These are phyloP conservation scores for Stentor coeruleus DNA, from an alignment of 73 alveolate genomes.

Conservation along the genomic window DNA sequence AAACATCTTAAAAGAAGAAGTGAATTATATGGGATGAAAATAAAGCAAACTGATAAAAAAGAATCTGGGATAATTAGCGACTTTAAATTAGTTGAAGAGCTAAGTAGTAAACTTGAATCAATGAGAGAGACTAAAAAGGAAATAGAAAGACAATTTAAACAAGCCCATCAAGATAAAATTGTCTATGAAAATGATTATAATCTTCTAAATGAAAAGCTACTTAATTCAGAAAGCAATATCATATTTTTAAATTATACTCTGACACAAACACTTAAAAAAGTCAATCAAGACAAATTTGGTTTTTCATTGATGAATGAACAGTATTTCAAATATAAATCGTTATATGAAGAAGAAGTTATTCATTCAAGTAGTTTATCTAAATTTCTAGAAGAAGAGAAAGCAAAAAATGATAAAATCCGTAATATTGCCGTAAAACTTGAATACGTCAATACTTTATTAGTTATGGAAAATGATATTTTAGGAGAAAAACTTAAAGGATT, in stretches of 20 bases:
- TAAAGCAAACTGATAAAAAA: background rate
- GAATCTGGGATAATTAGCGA: background rate
- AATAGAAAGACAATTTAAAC: too few species aligned
- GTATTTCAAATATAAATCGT: background rate
- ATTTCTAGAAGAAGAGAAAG: constrained; percentile 39
- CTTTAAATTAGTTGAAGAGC: constrained; percentile 4
- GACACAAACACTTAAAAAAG: background rate
- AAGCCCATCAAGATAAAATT: background rate
- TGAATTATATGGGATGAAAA: background rate
- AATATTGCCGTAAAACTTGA: constrained; percentile 47
- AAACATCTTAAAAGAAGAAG: constrained; percentile 29
- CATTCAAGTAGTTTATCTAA: background rate
- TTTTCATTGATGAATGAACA: background rate
- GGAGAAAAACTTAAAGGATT: constrained; percentile 15
- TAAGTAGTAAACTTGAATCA: background rate
- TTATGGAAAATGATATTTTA: constrained; percentile 25
- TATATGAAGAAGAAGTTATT: background rate
- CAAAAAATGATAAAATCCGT: constrained; percentile 42
- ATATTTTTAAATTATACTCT: too few species aligned
- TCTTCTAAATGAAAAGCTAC: background rate
- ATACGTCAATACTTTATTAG: constrained; percentile 35
- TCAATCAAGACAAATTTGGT: background rate
- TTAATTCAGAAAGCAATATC: background rate
- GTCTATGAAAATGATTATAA: background rate
- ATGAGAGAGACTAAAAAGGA: background rate